phyloP scores from a whole-genome alignment of 1,139 yeast species.

The Hemisphaericaspora subhashii region DNA sequence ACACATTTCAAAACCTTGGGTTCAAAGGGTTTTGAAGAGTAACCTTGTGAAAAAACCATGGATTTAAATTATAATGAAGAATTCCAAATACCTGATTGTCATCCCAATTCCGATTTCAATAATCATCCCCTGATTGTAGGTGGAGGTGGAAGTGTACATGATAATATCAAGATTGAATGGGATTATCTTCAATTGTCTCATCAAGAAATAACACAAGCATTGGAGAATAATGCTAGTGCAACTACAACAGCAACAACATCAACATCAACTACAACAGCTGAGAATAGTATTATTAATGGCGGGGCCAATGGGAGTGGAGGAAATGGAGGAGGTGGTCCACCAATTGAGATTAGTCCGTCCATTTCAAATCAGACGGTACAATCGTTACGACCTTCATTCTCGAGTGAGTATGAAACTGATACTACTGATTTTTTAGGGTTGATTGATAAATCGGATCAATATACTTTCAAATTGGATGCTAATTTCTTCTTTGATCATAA shows the following conservation, averaged over 20 bases:
- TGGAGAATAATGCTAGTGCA: not conserved
- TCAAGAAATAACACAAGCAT: conserved; percentile 2
- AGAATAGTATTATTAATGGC: not conserved
- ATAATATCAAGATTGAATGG: conserved; percentile 3
- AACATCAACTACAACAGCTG: not conserved
- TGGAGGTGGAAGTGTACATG: too few species aligned
- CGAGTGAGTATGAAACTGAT: conserved; percentile 16
- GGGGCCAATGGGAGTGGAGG: not conserved
- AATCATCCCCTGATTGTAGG: not conserved
- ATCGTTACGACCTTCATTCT: conserved; percentile 14
- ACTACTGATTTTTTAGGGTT: conserved; percentile 14
- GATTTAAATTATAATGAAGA: conserved; percentile 8
- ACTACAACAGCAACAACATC: not conserved
- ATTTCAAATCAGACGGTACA: conserved; percentile 15
- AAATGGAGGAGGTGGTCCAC: not conserved
- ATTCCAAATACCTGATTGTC: conserved; percentile 1
- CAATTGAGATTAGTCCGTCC: conserved; percentile 12
- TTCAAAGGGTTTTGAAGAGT: not conserved
- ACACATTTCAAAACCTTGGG: too few species aligned
- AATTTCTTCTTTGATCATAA: conserved; percentile 2
- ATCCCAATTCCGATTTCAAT: not conserved
- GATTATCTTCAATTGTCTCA: conserved; percentile 5
- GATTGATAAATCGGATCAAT: conserved; percentile 9
- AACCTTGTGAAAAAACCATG: conserved; percentile 1
- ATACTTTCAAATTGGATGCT: conserved; percentile 5